Percentiles rank a stretch among this genome's conserved stretches.
Conservation (phyloP, 768 basidiomycete genomes). For the Boletus tomentosulus region DNA sequence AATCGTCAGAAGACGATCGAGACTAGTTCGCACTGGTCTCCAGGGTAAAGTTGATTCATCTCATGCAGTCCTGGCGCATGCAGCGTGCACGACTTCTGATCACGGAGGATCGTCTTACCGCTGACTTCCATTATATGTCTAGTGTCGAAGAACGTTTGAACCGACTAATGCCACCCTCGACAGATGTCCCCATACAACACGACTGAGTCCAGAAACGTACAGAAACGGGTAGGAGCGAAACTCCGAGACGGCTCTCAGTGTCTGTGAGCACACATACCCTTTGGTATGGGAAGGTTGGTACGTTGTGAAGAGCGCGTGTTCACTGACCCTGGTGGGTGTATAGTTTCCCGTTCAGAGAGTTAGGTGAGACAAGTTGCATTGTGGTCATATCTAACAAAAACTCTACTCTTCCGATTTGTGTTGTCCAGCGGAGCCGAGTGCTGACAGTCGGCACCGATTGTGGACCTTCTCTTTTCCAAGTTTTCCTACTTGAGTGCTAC, state of each 20-base stretch:
- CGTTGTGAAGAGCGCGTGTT: neutral
- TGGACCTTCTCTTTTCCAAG: neutral
- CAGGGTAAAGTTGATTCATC: neutral
- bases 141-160: neutral
- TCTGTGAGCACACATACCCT: neutral
- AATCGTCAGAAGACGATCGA: too few species aligned
- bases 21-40: too few species aligned
- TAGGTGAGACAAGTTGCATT: neutral
- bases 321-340: neutral
- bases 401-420: neutral
- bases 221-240: too few species aligned
- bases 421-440: neutral
- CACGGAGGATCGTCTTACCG: neutral
- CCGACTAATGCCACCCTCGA: neutral
- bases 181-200: neutral
- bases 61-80: neutral
- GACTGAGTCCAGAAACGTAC: too few species aligned
- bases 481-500: too few species aligned
- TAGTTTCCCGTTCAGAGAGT: neutral
- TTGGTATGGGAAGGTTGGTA: neutral
- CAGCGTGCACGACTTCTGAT: neutral
- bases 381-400: neutral
- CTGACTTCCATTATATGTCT: neutral
- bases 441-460: neutral
- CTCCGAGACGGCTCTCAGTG: neutral